Base-by-base conservation (phyloP, 345 rosid genomes). In the Gynandropsis gynandra region DNA sequence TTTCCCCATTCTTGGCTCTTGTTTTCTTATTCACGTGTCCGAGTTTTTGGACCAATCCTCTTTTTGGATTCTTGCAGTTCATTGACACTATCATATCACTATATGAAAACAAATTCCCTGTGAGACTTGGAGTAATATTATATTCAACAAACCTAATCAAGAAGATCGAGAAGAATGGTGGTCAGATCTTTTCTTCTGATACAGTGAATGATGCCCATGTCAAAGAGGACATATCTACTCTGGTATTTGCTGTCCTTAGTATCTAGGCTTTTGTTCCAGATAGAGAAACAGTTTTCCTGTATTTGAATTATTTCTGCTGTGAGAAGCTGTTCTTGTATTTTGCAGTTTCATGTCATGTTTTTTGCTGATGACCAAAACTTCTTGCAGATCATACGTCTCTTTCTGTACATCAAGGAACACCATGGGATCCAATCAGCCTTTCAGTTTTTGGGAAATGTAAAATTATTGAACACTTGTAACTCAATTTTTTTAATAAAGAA, bases 81-180 rank as follows among this genome's bases (percentile, higher is more conserved):
- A 56, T 92, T 51, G 95, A 83, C 57, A 69, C 71, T 71, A 80
- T 92, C 61, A 69, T 66, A 41, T 69, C 95, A 31, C 71, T 85
- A 50, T 81, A 87, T 61, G 97, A 85, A 74, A 85, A 78, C 73
- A 81, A 70, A 53, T 62, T 79, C 53, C 98, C 97, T 2, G 60
- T 92, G 75, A 85, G 98, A 74, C 87, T 87, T 73, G 98, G 98
- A 53, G 79, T 92, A 54, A 64, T 92, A 29, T 72, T 92, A 33
- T 87, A 87, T 68, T 92, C 97, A 58, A 44, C 80, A 17, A 70
- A 81, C 51, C 59, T 83, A 52, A 75, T 83, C 65, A 74, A 80
- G 74, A 76, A 57, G 61, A 67, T 80, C 52, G 87, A 83, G 75
- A 63, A 51, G 42, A 71, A 57, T 56, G 77, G 79, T 70, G 87